phyloP scores from a whole-genome alignment of 768 basidiomycete species.

The Rhodotorula paludigena region DNA sequence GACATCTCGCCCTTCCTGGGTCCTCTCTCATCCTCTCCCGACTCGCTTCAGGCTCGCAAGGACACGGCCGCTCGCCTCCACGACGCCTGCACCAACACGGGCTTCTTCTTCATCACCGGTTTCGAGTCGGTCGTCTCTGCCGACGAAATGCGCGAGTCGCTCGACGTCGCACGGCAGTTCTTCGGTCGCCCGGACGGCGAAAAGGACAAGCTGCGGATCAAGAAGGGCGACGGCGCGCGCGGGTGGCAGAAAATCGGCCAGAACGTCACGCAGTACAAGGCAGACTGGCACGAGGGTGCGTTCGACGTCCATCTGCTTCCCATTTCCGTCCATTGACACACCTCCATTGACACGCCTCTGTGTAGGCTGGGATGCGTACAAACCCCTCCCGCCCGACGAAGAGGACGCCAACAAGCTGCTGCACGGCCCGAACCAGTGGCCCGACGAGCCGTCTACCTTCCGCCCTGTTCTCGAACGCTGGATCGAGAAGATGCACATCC shows the following conservation, averaged over 20 bases:
- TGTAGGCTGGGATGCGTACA: background rate
- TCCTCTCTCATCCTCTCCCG: background rate
- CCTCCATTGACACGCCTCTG: too few species aligned
- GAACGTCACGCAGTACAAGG: conserved; percentile 78
- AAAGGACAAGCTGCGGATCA: conserved; percentile 69
- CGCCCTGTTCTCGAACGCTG: conserved; percentile 60
- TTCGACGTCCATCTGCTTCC: background rate
- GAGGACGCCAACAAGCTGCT: conserved; percentile 45
- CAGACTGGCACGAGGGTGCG: conserved; percentile 51
- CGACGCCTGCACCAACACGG: conserved; percentile 52
- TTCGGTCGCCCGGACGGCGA: conserved; percentile 67
- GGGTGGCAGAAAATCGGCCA: conserved; percentile 76
- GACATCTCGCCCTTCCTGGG: conserved; percentile 24
- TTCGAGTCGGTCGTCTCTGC: conserved; percentile 58
- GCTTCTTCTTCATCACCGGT: conserved; percentile 79
- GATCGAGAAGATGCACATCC: conserved; percentile 72
- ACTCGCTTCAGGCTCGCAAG: background rate
- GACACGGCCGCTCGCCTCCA: conserved; percentile 57
- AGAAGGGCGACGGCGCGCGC: conserved; percentile 66
- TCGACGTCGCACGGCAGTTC: conserved; percentile 64
- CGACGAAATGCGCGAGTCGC: conserved; percentile 62
- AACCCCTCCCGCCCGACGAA: conserved; percentile 53
- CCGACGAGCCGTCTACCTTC: conserved; percentile 57
- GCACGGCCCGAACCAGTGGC: conserved; percentile 88
- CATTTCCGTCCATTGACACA: too few species aligned